Conservation (phyloP, 2,329 filamentous ascomycete genomes). For the Aureobasidium sp. region DNA sequence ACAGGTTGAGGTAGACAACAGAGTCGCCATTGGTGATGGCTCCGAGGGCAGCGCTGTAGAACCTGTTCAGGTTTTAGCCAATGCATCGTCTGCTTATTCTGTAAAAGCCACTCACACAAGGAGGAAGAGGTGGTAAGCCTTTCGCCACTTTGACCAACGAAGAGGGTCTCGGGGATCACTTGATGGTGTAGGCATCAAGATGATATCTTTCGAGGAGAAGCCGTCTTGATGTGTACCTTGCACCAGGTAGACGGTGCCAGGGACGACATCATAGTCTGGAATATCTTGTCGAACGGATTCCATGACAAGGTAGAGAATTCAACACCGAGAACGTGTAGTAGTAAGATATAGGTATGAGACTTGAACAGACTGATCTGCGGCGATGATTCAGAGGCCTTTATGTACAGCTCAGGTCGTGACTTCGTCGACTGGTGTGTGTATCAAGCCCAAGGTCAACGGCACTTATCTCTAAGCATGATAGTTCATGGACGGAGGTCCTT, state of each 20-base stretch:
- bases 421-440: not conserved
- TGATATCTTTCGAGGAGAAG: slow-evolving; percentile 16
- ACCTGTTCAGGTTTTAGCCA: not conserved
- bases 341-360: not conserved
- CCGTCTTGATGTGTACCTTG: not conserved
- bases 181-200: slow-evolving; percentile 19
- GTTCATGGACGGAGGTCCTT: not conserved
- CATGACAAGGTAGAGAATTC: not conserved
- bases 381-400: not conserved
- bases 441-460: not conserved
- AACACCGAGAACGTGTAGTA: not conserved
- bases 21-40: slow-evolving; percentile 20
- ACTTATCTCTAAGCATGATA: not conserved
- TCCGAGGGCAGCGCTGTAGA: slow-evolving; percentile 19
- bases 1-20: slow-evolving; percentile 19
- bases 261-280: slow-evolving; percentile 17
- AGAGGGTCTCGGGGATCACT: slow-evolving; percentile 17
- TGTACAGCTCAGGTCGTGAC: not conserved
- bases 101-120: slow-evolving; percentile 1
- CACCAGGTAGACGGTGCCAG: slow-evolving; percentile 17
- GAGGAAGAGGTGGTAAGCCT: slow-evolving; percentile 17
- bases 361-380: not conserved
- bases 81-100: not conserved
- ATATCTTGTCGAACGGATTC: not conserved
- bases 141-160: slow-evolving; percentile 18